Percentiles rank a stretch among this genome's conserved stretches.
Evolutionary conservation across 129 eudicot species (phyloP).

Genomic region (Centaurea solstitialis): DNA sequence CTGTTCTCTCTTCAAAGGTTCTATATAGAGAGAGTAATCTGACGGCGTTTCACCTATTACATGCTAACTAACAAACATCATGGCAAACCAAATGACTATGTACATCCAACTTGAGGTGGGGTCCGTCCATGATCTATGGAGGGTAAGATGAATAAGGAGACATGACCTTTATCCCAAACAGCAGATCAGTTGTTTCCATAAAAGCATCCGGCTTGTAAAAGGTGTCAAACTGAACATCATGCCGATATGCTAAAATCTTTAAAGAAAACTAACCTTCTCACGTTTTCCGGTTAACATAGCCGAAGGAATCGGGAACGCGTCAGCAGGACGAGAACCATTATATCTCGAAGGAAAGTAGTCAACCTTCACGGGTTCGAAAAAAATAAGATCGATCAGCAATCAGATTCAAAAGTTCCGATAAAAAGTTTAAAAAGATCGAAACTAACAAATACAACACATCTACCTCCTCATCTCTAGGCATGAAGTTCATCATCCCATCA

Average conservation of each 20-base stretch:
- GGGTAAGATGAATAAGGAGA: not conserved
- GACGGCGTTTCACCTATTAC: not conserved
- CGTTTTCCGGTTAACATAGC: slow-evolving; percentile 38
- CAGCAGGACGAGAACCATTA: slow-evolving; percentile 48
- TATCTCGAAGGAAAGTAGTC: slow-evolving; percentile 56
- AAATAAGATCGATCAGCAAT: not conserved
- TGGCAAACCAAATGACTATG: too few species aligned
- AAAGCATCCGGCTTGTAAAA: not conserved
- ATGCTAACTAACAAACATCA: too few species aligned
- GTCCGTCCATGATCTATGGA: not conserved
- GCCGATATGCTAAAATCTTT: not conserved
- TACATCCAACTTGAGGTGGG: not conserved
- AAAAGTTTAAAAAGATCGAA: not conserved
- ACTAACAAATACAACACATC: not conserved
- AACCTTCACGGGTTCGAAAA: slow-evolving; percentile 24
- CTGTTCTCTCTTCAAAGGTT: not conserved
- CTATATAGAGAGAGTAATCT: too few species aligned
- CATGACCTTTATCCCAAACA: not conserved
- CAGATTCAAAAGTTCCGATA: not conserved
- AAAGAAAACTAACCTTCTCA: slow-evolving; percentile 34
- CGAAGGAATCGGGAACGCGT: slow-evolving; percentile 47
- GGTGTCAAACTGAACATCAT: not conserved
- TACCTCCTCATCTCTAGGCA: slow-evolving; percentile 78
- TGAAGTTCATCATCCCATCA: slow-evolving; percentile 67
- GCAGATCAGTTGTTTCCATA: not conserved